Conservation (phyloP, 1,139 yeast genomes). For the Saccharomyces pastorianus region DNA sequence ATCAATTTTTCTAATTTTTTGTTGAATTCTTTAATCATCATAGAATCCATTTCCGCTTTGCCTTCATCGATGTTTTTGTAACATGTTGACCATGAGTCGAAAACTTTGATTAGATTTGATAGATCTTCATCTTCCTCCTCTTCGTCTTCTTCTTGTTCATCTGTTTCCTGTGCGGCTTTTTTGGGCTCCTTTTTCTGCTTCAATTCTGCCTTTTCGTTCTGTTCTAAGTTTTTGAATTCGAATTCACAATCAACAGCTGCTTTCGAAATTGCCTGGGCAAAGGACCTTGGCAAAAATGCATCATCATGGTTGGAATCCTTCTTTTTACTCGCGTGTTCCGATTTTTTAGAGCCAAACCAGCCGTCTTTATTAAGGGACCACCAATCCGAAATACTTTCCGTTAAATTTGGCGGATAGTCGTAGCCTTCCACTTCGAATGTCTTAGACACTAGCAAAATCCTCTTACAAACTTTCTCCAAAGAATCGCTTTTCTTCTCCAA, state of each 20-base stretch:
- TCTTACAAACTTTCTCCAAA: constrained; percentile 51
- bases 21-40: constrained; percentile 51
- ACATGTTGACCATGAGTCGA: constrained; percentile 40
- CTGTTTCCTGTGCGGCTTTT: constrained; percentile 34
- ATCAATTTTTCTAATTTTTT: constrained; percentile 44
- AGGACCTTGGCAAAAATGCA: constrained; percentile 39
- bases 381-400: constrained; percentile 51
- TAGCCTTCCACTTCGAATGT: constrained; percentile 55
- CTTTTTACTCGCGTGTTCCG: constrained; percentile 3
- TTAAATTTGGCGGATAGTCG: constrained; percentile 66
- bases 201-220: constrained; percentile 17
- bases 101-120: constrained; percentile 18
- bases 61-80: constrained; percentile 44
- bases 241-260: constrained; percentile 36
- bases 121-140: constrained; percentile 28
- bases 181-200: constrained; percentile 33
- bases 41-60: constrained; percentile 49
- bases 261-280: constrained; percentile 44
- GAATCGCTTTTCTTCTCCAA: constrained; percentile 61
- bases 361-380: constrained; percentile 34
- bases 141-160: constrained; percentile 11
- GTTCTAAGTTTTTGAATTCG: constrained; percentile 22
- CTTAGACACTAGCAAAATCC: constrained; percentile 50
- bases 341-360: constrained; percentile 12
- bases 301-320: constrained; percentile 8